Evolutionary conservation across 2,329 filamentous ascomycete species (phyloP).

Genomic region (Tothia fuscella): DNA sequence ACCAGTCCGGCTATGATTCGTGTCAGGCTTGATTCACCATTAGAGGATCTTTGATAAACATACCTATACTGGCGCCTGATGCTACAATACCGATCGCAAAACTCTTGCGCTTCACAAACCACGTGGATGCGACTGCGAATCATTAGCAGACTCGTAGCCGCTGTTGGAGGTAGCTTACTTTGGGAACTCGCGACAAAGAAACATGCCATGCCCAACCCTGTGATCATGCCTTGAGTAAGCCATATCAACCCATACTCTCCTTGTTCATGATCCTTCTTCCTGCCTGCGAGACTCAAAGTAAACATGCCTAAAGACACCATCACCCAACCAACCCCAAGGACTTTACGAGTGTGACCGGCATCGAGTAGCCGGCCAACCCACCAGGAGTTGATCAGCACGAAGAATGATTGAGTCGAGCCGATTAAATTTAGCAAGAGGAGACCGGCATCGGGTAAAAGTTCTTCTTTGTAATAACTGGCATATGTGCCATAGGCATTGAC

Average conservation of each 20-base stretch:
- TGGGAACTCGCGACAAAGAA: slow-evolving; percentile 41
- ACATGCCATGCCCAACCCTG: slow-evolving; percentile 39
- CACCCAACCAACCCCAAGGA: slow-evolving; percentile 31
- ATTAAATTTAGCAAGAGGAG: slow-evolving; percentile 35
- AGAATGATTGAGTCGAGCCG: slow-evolving; percentile 35
- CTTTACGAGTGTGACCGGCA: slow-evolving; percentile 29
- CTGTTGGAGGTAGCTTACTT: slow-evolving; percentile 24
- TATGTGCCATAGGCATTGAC: slow-evolving; percentile 40
- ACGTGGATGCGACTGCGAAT: slow-evolving; percentile 33
- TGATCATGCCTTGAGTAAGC: slow-evolving; percentile 35
- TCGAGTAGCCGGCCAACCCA: slow-evolving; percentile 37
- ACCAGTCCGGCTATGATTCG: slow-evolving; percentile 26
- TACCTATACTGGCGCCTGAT: slow-evolving; percentile 35
- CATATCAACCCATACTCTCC: slow-evolving; percentile 33
- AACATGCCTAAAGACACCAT: slow-evolving; percentile 34
- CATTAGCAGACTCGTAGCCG: slow-evolving; percentile 8
- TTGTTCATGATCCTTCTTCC: slow-evolving; percentile 21
- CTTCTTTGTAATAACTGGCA: slow-evolving; percentile 36
- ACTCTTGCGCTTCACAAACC: slow-evolving; percentile 35
- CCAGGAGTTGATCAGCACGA: slow-evolving; percentile 34
- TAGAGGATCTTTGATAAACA: slow-evolving; percentile 9
- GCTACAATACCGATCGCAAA: slow-evolving; percentile 39
- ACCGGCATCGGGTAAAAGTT: slow-evolving; percentile 28
- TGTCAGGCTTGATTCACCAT: no score
- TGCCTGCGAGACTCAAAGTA: slow-evolving; percentile 18